Conservation (phyloP, 139 green algal genomes). For the Coelastrella sp. region DNA sequence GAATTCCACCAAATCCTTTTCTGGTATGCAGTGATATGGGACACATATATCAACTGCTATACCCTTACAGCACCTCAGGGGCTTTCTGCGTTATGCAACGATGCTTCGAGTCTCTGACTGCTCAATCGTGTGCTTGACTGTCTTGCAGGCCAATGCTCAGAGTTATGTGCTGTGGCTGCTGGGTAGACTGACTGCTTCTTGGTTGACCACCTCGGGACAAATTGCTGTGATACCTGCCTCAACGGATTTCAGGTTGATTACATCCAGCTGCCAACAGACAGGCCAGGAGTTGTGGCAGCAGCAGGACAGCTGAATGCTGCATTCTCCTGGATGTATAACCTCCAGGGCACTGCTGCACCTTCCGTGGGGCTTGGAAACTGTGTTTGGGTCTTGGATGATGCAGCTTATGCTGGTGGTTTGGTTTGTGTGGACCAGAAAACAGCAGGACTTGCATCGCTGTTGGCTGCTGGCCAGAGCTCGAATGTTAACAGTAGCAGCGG, state of each 20-base stretch:
- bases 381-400: constrained; percentile 28
- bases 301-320: constrained; percentile 13
- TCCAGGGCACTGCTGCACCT: neutral
- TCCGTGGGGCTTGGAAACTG: neutral
- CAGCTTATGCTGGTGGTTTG: constrained; percentile 5
- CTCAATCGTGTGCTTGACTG: neutral
- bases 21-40: too few species aligned
- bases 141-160: neutral
- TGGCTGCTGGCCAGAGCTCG: neutral
- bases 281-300: neutral
- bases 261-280: neutral
- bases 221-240: neutral
- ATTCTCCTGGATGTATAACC: neutral
- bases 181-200: neutral
- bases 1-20: too few species aligned
- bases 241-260: constrained; percentile 33
- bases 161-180: constrained; percentile 16
- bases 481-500: neutral
- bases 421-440: neutral
- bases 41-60: neutral
- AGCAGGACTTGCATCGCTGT: neutral
- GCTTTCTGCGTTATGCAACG: too few species aligned
- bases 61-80: neutral
- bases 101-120: neutral
- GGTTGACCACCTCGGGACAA: constrained; percentile 4